A percentile compares a stretch with the other conserved stretches of the same genome.
These are phyloP conservation scores for Clonostachys sp. DNA, from an alignment of 2,329 filamentous ascomycete species.

Conservation along the genomic window DNA sequence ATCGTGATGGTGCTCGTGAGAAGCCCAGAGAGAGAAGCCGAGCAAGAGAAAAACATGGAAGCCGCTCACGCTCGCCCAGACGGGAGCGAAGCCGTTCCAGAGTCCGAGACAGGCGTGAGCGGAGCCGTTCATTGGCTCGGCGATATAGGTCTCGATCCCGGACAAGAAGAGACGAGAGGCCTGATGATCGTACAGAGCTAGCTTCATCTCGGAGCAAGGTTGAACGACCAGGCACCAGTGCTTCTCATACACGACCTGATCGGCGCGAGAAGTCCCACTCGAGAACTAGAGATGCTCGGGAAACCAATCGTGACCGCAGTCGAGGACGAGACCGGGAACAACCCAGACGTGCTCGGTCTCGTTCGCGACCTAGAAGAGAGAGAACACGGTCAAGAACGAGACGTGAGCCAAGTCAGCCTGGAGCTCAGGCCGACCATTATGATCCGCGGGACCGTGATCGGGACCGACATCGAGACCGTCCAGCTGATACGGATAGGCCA, in stretches of 20 bases:
- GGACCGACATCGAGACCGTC: constrained; percentile 33
- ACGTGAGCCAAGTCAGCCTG: constrained; percentile 21
- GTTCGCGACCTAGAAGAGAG: constrained; percentile 19
- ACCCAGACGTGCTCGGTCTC: constrained; percentile 13
- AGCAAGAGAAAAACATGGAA: constrained; percentile 1
- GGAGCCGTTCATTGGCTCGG: constrained; percentile 25
- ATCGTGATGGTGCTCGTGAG: constrained; percentile 4
- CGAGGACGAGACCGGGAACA: too few species aligned
- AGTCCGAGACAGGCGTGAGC: constrained; percentile 23
- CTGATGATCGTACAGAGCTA: constrained; percentile 21
- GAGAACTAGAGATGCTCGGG: constrained; percentile 13
- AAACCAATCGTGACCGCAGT: constrained; percentile 17
- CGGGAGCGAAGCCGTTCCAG: constrained; percentile 26
- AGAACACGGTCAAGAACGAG: constrained; percentile 22
- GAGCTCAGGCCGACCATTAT: constrained; percentile 19
- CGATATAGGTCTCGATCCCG: constrained; percentile 35
- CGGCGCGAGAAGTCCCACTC: constrained; percentile 26
- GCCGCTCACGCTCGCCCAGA: constrained; percentile 28
- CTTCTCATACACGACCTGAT: constrained; percentile 21
- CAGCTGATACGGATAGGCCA: constrained; percentile 4
- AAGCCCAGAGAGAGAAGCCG: constrained; percentile 3
- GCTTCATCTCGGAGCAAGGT: constrained; percentile 25
- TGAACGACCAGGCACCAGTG: constrained; percentile 25
- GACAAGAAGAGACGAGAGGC: constrained; percentile 20
- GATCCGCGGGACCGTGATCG: constrained; percentile 26